These are phyloP conservation scores for Candida maris DNA, from an alignment of 805 yeast genomes.

Conservation along the genomic window DNA sequence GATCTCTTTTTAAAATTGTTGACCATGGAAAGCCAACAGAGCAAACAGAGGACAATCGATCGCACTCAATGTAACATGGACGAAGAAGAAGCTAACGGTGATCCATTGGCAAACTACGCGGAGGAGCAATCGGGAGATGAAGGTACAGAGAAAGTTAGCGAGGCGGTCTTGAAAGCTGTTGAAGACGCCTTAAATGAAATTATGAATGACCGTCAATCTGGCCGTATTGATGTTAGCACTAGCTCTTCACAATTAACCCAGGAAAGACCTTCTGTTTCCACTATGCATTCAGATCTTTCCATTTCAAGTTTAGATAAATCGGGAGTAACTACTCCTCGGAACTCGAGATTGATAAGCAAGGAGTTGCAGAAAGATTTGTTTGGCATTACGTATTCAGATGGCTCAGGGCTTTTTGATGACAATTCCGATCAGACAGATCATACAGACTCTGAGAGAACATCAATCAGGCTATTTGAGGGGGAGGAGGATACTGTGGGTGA, in stretches of 20 bases:
- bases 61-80: constrained; percentile 2
- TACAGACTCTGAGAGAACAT: constrained; percentile 18
- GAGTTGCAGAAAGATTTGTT: constrained; percentile 32
- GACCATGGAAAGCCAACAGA: constrained; percentile 35
- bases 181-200: constrained; percentile 66
- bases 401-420: constrained; percentile 20
- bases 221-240: not conserved
- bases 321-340: constrained; percentile 17
- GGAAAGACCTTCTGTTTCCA: constrained; percentile 5
- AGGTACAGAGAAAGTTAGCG: constrained; percentile 35
- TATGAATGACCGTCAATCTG: constrained; percentile 31
- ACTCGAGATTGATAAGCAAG: constrained; percentile 25
- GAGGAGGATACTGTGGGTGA: constrained; percentile 13
- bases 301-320: constrained; percentile 8
- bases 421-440: constrained; percentile 18
- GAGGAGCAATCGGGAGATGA: constrained; percentile 33
- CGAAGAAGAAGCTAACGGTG: constrained; percentile 29
- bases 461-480: constrained; percentile 33
- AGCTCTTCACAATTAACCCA: constrained; percentile 8
- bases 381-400: constrained; percentile 21
- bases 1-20: constrained; percentile 51
- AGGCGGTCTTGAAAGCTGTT: constrained; percentile 53
- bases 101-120: constrained; percentile 31
- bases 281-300: constrained; percentile 4
- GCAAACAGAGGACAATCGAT: constrained; percentile 1